Evolutionary conservation across 169 alveolate genomes (phyloP), one percentile per base, ranked within the genome.

Genomic region (Babesia ovis): DNA sequence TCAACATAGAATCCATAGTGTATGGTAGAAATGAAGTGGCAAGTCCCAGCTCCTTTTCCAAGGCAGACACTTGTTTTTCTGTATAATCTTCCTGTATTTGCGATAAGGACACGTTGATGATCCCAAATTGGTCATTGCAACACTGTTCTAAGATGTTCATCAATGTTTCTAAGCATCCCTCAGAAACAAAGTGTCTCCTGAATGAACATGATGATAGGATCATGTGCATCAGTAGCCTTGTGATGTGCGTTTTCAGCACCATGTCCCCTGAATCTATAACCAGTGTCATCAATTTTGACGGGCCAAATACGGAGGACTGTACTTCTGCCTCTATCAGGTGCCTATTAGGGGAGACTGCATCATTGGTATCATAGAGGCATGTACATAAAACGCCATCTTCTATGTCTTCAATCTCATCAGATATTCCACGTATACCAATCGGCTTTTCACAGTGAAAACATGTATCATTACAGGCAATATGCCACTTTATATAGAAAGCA

Each of bases 1-100:
- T 50, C 54, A 60, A n/a, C 22, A 75, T 32, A 9, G 69, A 22
- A 14, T 75, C 85, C 42, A 75, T 18, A 27, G 53, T 50, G 59
- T 74, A 54, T 16, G 85, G 77, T 34, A 68, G 46, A 57, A 64
- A 62, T 29, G 76, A 41, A 62, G 53, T 75, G 16, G 60, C 54
- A 16, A 75, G 48, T 6, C 46, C 27, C 43, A 75, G 31, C 5
- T 75, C 85, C 22, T 42, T 43, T 20, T 67, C 64, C 35, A 75
- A 18, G 6, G 48, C 42, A 4, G 77, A 35, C 43, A 42, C 56
- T 18, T 25, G 34, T 27, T 64, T 31, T 42, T 48, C 22, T 25
- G 51, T 16, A 8, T 14, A 5, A 3, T 75, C 61, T 22, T 23
- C 20, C 27, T 46, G 22, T 22, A 60, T 22, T 41, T 23, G 64